Evolutionary conservation across 768 basidiomycete species (phyloP).

Genomic region (Psilocybe azurescens): DNA sequence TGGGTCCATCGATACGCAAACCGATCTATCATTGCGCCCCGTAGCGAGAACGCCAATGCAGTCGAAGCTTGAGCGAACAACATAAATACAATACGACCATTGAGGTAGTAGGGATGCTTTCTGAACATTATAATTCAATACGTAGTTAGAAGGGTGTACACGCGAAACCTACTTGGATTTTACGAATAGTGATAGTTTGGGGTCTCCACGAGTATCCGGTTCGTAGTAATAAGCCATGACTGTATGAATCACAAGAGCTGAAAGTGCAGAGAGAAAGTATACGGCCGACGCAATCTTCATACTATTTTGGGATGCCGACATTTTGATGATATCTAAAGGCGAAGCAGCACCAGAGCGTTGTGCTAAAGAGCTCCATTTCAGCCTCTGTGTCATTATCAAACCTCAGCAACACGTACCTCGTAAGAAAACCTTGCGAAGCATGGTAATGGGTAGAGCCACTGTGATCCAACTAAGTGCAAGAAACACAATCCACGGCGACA

Average conservation of each 20-base stretch:
- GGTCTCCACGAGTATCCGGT: conserved; percentile 34
- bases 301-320: conserved; percentile 50
- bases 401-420: conserved; percentile 48
- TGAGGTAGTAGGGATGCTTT: conserved; percentile 77
- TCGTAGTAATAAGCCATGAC: conserved; percentile 41
- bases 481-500: conserved; percentile 49
- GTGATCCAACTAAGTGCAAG: conserved; percentile 53
- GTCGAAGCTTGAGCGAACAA: conserved; percentile 54
- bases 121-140: conserved; percentile 35
- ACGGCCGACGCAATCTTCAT: conserved; percentile 48
- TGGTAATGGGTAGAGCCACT: conserved; percentile 59
- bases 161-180: conserved; percentile 61
- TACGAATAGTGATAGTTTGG: conserved; percentile 60
- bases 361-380: too few species aligned
- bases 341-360: conserved; percentile 55
- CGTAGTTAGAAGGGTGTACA: not conserved
- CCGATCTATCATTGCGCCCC: conserved; percentile 69
- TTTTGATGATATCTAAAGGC: conserved; percentile 51
- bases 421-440: conserved; percentile 63
- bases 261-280: conserved; percentile 53
- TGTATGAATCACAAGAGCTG: conserved; percentile 49
- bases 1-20: conserved; percentile 52
- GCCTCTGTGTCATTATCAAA: not conserved
- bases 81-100: conserved; percentile 69
- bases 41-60: conserved; percentile 53